Conservation (phyloP, 805 yeast genomes). For the Phaffomyces opuntiae region DNA sequence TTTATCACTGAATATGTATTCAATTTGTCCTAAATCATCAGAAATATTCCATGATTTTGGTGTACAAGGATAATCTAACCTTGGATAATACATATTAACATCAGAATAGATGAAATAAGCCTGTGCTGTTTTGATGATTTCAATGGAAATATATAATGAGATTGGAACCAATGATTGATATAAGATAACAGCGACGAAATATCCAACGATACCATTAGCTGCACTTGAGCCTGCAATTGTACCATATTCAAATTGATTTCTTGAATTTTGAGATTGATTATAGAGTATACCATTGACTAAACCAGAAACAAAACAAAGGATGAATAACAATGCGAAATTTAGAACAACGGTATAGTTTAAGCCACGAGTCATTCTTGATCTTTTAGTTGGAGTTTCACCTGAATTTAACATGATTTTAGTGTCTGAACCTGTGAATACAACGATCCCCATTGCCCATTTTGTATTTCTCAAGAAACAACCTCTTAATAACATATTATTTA, state of each 20-base stretch:
- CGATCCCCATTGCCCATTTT: conserved; percentile 76
- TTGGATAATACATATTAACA: conserved; percentile 60
- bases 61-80: conserved; percentile 71
- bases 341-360: conserved; percentile 62
- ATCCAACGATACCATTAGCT: conserved; percentile 61
- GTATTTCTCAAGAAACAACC: conserved; percentile 78
- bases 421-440: conserved; percentile 70
- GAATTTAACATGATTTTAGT: conserved; percentile 78
- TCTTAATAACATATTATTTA: conserved; percentile 62
- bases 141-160: conserved; percentile 74
- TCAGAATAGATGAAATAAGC: conserved; percentile 77
- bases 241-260: conserved; percentile 64
- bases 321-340: conserved; percentile 58
- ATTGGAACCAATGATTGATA: conserved; percentile 80
- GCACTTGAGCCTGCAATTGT: conserved; percentile 61
- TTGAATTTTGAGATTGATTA: conserved; percentile 36
- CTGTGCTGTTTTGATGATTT: conserved; percentile 75
- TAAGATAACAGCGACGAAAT: conserved; percentile 69
- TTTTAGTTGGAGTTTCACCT: conserved; percentile 73
- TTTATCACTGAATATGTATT: conserved; percentile 77
- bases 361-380: conserved; percentile 66
- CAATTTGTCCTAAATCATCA: conserved; percentile 82
- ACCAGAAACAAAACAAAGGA: conserved; percentile 65
- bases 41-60: conserved; percentile 84
- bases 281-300: conserved; percentile 66